Conservation (phyloP, 2,329 filamentous ascomycete species). For the Trichophyton equinum region DNA sequence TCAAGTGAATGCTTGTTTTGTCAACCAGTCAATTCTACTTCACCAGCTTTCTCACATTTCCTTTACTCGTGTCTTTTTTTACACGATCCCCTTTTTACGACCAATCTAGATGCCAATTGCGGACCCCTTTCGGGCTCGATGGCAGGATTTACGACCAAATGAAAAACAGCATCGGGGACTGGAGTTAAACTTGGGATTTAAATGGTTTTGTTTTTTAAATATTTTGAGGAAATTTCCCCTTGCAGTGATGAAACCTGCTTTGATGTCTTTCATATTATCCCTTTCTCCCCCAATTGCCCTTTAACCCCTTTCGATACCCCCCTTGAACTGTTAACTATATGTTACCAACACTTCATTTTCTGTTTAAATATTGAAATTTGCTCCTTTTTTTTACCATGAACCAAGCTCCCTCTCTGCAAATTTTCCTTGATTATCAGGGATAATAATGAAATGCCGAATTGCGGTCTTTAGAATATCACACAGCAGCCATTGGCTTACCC, state of each 20-base stretch:
- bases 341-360: neutral
- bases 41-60: neutral
- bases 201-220: neutral
- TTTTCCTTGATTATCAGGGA: neutral
- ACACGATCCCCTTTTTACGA: neutral
- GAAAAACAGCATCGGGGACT: neutral
- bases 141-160: neutral
- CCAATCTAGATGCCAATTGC: neutral
- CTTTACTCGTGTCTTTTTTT: neutral
- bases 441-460: neutral
- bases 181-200: neutral
- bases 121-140: neutral
- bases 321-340: neutral
- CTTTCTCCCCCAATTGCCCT: no score
- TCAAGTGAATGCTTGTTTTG: constrained; percentile 22
- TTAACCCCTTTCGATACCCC: neutral
- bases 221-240: neutral
- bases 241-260: neutral
- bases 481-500: neutral
- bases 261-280: neutral
- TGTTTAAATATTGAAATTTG: neutral
- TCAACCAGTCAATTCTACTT: neutral
- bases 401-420: neutral
- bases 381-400: neutral
- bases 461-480: neutral